phyloP scores from a whole-genome alignment of 139 green algal species.

The Chlamydomonas sphaeroides region DNA sequence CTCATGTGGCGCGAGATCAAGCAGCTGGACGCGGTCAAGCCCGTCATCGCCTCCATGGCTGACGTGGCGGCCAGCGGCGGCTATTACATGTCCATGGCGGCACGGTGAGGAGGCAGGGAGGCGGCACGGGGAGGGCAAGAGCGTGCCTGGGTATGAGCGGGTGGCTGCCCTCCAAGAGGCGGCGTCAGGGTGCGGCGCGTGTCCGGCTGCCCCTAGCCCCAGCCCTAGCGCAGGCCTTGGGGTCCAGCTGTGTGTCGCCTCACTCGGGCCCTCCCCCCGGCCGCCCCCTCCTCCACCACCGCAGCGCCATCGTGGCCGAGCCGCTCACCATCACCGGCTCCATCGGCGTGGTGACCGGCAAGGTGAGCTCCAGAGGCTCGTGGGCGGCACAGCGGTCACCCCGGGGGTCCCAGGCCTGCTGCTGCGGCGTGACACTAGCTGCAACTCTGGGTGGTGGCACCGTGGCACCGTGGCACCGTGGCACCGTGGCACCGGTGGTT shows the following conservation, averaged over 20 bases:
- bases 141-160: too few relatives aligned
- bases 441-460: too few relatives aligned
- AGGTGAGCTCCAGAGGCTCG: too few relatives aligned
- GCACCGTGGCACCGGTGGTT: too few relatives aligned
- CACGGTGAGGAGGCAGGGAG: constrained; percentile 2
- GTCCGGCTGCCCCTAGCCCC: background rate
- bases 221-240: too few relatives aligned
- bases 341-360: constrained; percentile 92
- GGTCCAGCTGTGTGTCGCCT: background rate
- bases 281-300: background rate
- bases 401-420: too few relatives aligned
- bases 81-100: constrained; percentile 97
- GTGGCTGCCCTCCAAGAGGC: too few relatives aligned
- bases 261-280: background rate
- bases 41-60: constrained; percentile 92
- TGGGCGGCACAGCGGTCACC: too few relatives aligned
- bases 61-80: constrained; percentile 94
- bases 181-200: too few relatives aligned
- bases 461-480: too few relatives aligned
- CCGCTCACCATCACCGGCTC: constrained; percentile 91
- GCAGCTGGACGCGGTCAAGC: constrained; percentile 81
- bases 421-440: too few relatives aligned
- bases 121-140: background rate
- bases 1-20: constrained; percentile 95
- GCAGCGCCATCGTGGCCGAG: constrained; percentile 85